A percentile compares a stretch with the other conserved stretches of the same genome.
Conservation (phyloP, 495 filamentous ascomycete species). For the Lichenothelia convexa region DNA sequence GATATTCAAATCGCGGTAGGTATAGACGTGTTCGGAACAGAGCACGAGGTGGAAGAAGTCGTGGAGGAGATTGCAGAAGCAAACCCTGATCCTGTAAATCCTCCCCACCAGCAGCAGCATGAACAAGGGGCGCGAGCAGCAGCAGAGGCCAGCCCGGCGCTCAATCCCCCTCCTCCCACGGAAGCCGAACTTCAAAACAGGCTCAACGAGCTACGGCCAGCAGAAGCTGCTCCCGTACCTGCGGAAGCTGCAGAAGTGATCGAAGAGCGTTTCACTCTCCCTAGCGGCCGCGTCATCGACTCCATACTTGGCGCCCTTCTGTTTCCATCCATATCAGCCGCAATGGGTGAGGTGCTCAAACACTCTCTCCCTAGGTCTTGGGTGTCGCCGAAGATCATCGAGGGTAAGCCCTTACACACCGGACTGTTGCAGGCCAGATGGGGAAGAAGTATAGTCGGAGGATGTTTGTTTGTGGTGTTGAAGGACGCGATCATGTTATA, state of each 20-base stretch:
- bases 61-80: constrained; percentile 11
- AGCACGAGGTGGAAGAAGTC: constrained; percentile 14
- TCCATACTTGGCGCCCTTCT: constrained; percentile 42
- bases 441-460: constrained; percentile 64
- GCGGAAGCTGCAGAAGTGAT: neutral
- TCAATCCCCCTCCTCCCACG: constrained; percentile 9
- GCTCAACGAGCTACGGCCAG: too few species aligned
- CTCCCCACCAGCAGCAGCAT: constrained; percentile 4
- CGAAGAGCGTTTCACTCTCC: constrained; percentile 25
- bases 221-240: neutral
- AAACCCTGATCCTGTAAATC: too few species aligned
- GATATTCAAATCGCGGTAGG: constrained; percentile 17
- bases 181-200: constrained; percentile 12
- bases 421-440: constrained; percentile 57
- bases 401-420: neutral
- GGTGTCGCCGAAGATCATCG: constrained; percentile 27
- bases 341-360: constrained; percentile 51
- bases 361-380: constrained; percentile 41
- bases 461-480: constrained; percentile 60
- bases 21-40: constrained; percentile 17
- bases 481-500: constrained; percentile 62
- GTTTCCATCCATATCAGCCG: constrained; percentile 42
- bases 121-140: constrained; percentile 1
- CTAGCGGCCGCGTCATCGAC: constrained; percentile 33
- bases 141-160: constrained; percentile 3